Conservation (phyloP, 495 filamentous ascomycete genomes). For the Aspergillus leporis region DNA sequence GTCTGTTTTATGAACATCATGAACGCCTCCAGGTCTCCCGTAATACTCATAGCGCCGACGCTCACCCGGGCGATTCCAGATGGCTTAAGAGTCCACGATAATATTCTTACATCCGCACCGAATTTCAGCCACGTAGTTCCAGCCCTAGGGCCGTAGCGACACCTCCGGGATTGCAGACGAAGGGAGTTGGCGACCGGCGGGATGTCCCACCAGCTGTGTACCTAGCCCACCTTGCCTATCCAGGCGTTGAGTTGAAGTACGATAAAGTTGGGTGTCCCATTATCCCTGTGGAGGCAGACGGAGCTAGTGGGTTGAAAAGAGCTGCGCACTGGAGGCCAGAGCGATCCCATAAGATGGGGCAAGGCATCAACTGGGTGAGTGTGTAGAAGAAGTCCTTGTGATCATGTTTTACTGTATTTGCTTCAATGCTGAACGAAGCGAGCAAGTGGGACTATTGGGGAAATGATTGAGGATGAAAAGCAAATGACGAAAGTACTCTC, state of each 20-base stretch:
- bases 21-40: conserved; percentile 59
- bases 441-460: too few species aligned
- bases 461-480: too few species aligned
- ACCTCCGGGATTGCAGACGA: conserved; percentile 62
- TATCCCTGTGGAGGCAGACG: conserved; percentile 12
- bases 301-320: conserved; percentile 44
- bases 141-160: conserved; percentile 47
- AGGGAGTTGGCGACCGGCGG: too few species aligned
- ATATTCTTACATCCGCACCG: conserved; percentile 58
- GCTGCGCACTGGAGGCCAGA: conserved; percentile 59
- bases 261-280: not conserved
- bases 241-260: conserved; percentile 46
- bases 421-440: too few species aligned
- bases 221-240: conserved; percentile 41
- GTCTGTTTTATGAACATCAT: conserved; percentile 55
- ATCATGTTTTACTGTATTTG: not conserved
- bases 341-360: conserved; percentile 57
- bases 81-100: conserved; percentile 54
- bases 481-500: too few species aligned
- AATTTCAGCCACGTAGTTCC: conserved; percentile 60
- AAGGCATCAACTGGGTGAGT: conserved; percentile 9
- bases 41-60: conserved; percentile 71
- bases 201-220: conserved; percentile 27
- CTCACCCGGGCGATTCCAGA: conserved; percentile 67
- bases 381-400: conserved; percentile 4